Percentiles rank a stretch among this genome's conserved stretches.
Evolutionary conservation across 2,329 filamentous ascomycete genomes (phyloP).

Genomic region (Cercospora nicotianae): DNA sequence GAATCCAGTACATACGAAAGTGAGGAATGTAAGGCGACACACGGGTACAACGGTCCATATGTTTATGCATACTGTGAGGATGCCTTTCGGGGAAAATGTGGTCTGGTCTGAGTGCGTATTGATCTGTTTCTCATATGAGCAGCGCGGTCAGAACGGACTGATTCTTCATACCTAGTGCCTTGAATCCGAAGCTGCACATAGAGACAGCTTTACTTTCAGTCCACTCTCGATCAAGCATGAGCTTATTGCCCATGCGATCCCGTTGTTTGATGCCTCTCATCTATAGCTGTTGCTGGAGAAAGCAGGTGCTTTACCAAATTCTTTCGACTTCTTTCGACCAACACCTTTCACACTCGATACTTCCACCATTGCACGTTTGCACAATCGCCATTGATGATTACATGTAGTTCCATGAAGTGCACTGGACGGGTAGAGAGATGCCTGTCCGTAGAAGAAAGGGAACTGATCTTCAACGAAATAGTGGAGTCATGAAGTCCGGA

Average conservation of each 20-base stretch:
- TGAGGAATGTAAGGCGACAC: too few relatives aligned
- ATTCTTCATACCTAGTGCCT: neutral
- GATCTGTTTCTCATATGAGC: neutral
- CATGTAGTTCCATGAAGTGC: neutral
- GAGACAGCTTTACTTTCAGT: neutral
- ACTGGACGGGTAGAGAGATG: neutral
- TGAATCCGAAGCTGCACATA: neutral
- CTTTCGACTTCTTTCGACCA: too few relatives aligned
- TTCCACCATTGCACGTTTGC: neutral
- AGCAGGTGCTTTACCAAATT: too few relatives aligned
- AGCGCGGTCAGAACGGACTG: neutral
- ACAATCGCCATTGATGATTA: neutral
- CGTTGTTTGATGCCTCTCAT: neutral
- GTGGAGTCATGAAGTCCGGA: neutral
- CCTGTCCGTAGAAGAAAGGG: neutral
- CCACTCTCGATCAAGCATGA: neutral
- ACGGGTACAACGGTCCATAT: too few relatives aligned
- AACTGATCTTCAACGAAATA: neutral
- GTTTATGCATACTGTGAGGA: too few relatives aligned
- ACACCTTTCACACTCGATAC: neutral
- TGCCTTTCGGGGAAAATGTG: too few relatives aligned
- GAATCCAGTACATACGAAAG: too few relatives aligned
- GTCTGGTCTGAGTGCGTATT: too few relatives aligned
- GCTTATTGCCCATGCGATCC: neutral
- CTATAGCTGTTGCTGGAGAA: too few relatives aligned